Evolutionary conservation across 225 moss, liverwort and hornwort genomes (phyloP).

Genomic region (Polytrichum commune): DNA sequence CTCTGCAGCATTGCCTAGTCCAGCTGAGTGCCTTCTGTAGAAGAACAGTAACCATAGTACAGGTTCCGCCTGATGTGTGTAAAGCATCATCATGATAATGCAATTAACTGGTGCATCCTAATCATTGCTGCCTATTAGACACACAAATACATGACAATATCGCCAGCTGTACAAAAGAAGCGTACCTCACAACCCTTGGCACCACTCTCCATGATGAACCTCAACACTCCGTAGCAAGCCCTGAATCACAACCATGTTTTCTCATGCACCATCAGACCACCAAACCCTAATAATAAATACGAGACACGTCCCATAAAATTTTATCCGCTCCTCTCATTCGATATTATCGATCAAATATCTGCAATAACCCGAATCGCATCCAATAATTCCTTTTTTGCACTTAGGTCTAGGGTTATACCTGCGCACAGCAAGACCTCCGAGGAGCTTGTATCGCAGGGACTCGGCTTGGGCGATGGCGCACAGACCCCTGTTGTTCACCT

Average conservation of each 20-base stretch:
- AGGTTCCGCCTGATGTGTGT: no score
- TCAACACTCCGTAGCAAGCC: slow-evolving; percentile 85
- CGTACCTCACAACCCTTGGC: slow-evolving; percentile 85
- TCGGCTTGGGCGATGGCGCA: slow-evolving; percentile 61
- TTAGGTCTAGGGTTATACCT: slow-evolving; percentile 20
- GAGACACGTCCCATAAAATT: neutral
- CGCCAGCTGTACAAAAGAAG: neutral
- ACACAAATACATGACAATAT: no score
- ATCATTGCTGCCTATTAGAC: no score
- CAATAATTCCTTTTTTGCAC: neutral
- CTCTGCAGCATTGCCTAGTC: no score
- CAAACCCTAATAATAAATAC: neutral
- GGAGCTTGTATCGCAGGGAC: slow-evolving; percentile 57
- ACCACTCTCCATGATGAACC: slow-evolving; percentile 92
- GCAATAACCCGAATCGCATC: neutral
- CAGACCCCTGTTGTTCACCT: slow-evolving; percentile 57
- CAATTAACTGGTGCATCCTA: no score
- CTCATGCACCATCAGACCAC: neutral
- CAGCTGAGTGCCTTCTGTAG: no score
- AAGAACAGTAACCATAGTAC: neutral
- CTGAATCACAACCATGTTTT: slow-evolving; percentile 12
- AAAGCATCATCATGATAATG: no score
- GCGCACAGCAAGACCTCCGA: slow-evolving; percentile 57
- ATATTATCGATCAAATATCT: neutral
- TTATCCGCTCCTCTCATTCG: neutral